Conservation (phyloP, 2,329 filamentous ascomycete species). For the Leptographium procerum region DNA sequence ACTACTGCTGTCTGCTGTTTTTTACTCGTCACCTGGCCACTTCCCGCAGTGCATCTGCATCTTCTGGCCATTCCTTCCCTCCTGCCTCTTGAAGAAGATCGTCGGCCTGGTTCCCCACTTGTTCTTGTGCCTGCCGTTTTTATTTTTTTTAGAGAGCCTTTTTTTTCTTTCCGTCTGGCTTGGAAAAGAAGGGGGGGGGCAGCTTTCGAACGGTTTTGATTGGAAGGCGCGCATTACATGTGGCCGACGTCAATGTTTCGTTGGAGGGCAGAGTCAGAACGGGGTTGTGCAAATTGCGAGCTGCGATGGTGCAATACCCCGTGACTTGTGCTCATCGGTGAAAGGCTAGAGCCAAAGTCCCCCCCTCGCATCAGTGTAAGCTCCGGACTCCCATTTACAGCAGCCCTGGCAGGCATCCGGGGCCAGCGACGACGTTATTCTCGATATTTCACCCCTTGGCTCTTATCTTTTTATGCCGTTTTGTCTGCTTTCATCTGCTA, state of each 20-base stretch:
- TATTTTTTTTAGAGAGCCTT: neutral
- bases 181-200: neutral
- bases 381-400: neutral
- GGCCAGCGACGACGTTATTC: neutral
- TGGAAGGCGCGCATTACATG: constrained; percentile 19
- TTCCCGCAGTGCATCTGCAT: neutral
- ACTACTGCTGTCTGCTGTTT: neutral
- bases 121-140: neutral
- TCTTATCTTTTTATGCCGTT: neutral
- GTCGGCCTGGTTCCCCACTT: neutral
- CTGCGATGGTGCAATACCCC: constrained; percentile 50
- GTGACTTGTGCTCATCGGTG: constrained; percentile 29
- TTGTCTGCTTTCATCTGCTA: neutral
- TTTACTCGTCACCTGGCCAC: neutral
- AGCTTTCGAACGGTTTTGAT: constrained; percentile 15
- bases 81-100: constrained; percentile 13
- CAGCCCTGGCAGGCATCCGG: neutral
- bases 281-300: constrained; percentile 31
- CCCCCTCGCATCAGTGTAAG: neutral
- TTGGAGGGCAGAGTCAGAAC: constrained; percentile 16
- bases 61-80: constrained; percentile 6
- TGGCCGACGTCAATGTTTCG: constrained; percentile 9
- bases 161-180: neutral
- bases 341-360: neutral
- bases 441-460: neutral